Conservation (phyloP, 306 rosid species). For the Cucumis sativus region DNA sequence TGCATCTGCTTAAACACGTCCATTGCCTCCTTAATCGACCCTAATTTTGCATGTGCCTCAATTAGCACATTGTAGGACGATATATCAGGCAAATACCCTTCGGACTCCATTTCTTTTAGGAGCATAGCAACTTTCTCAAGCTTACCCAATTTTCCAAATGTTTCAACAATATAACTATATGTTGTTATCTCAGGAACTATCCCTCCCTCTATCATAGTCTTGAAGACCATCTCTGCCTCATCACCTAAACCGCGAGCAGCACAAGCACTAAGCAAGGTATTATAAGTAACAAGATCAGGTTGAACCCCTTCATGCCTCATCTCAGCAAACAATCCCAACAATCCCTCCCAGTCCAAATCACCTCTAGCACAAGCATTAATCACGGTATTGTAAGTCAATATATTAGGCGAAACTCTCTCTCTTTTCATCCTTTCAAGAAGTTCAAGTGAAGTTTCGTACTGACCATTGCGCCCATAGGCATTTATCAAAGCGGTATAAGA, state of each 20-base stretch:
- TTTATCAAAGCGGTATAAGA: constrained; percentile 83
- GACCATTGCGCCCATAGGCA: constrained; percentile 92
- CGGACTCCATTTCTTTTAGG: constrained; percentile 77
- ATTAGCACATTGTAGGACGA: constrained; percentile 77
- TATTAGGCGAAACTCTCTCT: constrained; percentile 64
- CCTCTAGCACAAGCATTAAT: constrained; percentile 92
- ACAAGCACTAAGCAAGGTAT: constrained; percentile 85
- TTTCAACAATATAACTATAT: constrained; percentile 59
- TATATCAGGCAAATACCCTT: constrained; percentile 77
- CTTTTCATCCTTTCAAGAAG: constrained; percentile 62
- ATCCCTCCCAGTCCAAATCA: constrained; percentile 89
- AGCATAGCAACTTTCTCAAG: constrained; percentile 69
- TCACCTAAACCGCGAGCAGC: constrained; percentile 70
- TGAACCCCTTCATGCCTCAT: constrained; percentile 95
- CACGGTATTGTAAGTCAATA: constrained; percentile 79
- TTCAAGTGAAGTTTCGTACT: constrained; percentile 49
- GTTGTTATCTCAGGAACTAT: constrained; percentile 72
- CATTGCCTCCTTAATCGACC: constrained; percentile 63
- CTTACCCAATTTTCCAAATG: constrained; percentile 62
- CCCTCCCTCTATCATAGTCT: constrained; percentile 94
- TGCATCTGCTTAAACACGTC: constrained; percentile 95
- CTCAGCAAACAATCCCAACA: constrained; percentile 86
- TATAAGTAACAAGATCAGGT: constrained; percentile 76
- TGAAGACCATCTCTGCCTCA: constrained; percentile 89
- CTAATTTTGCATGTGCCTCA: constrained; percentile 55